phyloP scores from a whole-genome alignment of 805 yeast genomes.

The Brettanomyces nanus region DNA sequence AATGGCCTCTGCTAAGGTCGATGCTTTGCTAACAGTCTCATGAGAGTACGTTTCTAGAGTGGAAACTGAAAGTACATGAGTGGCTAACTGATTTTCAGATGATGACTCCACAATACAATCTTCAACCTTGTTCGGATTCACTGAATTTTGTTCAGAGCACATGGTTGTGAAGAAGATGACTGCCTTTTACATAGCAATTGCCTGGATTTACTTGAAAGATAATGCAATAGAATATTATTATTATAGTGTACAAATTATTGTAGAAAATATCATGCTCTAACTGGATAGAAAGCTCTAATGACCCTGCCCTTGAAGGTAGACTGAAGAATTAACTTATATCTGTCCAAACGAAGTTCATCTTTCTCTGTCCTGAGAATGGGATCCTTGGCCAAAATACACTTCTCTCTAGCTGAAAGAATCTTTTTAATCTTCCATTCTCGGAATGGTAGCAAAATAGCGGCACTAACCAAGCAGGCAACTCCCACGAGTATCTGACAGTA shows the following conservation, averaged over 20 bases:
- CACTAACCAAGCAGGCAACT: conserved; percentile 32
- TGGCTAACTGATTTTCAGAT: too few species aligned
- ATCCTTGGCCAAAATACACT: not conserved
- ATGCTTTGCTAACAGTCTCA: conserved; percentile 14
- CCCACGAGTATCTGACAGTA: conserved; percentile 57
- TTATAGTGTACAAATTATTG: too few species aligned
- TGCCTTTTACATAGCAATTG: too few species aligned
- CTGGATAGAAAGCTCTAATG: conserved; percentile 21
- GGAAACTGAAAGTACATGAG: too few species aligned
- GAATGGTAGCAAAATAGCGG: conserved; percentile 34
- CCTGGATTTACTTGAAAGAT: too few species aligned
- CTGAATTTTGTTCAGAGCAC: too few species aligned
- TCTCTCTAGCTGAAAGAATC: conserved; percentile 24
- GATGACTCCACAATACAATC: too few species aligned
- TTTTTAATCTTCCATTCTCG: conserved; percentile 46
- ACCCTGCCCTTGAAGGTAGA: conserved; percentile 7
- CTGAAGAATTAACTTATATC: conserved; percentile 8
- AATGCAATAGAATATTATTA: too few species aligned
- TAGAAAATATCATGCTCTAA: conserved; percentile 23
- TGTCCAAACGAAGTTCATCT: conserved; percentile 4
- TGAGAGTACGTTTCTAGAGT: too few species aligned
- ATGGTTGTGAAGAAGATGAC: too few species aligned
- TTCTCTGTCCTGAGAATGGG: not conserved
- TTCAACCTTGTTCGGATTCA: too few species aligned
- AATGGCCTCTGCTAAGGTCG: conserved; percentile 20